Conservation (phyloP, 1,284 basidiomycete species). For the Rhizopogon hawkerae region DNA sequence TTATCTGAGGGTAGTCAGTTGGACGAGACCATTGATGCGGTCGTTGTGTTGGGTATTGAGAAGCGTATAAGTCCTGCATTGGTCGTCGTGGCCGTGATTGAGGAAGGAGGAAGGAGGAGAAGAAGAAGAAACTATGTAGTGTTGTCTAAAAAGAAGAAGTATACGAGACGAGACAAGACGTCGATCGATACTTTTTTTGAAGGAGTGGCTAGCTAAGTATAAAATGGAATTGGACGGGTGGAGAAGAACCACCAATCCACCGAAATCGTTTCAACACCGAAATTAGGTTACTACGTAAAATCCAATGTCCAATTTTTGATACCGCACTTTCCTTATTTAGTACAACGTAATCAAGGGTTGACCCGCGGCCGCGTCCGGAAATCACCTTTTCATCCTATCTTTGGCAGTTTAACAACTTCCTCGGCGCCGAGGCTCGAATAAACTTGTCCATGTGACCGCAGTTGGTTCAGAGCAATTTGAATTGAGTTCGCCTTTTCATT, state of each 20-base stretch:
- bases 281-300: conserved; percentile 16
- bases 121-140: conserved; percentile 23
- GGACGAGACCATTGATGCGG: conserved; percentile 8
- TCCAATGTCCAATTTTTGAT: conserved; percentile 25
- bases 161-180: conserved; percentile 12
- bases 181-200: conserved; percentile 23
- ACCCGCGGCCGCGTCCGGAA: conserved; percentile 31
- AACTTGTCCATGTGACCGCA: conserved; percentile 13
- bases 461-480: conserved; percentile 11
- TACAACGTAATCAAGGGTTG: conserved; percentile 28
- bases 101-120: conserved; percentile 28
- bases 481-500: conserved; percentile 8
- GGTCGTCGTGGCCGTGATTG: conserved; percentile 29
- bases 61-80: conserved; percentile 59
- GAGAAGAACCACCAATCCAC: conserved; percentile 29
- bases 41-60: conserved; percentile 36
- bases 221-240: conserved; percentile 28
- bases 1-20: conserved; percentile 29
- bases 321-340: conserved; percentile 23
- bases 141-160: conserved; percentile 14
- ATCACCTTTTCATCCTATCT: conserved; percentile 29
- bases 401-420: conserved; percentile 24
- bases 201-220: conserved; percentile 27
- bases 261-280: conserved; percentile 28
- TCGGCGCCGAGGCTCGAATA: conserved; percentile 31